Evolutionary conservation across 2,329 filamentous ascomycete species (phyloP).

Genomic region (Apiospora hydei): DNA sequence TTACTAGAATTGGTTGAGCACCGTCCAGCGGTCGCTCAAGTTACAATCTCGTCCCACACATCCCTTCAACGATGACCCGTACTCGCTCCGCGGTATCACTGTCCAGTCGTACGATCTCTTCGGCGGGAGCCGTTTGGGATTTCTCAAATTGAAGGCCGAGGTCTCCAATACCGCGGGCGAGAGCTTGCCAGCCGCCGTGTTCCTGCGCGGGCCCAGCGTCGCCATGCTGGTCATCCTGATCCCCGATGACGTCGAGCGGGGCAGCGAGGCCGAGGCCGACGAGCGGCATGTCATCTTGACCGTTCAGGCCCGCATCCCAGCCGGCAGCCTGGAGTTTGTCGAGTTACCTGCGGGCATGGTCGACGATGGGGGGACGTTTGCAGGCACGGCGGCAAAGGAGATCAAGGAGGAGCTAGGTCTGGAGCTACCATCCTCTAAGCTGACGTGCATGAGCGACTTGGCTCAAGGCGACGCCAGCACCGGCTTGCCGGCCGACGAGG

Average conservation of each 20-base stretch:
- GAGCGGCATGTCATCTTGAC: constrained; percentile 66
- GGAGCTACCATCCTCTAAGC: constrained; percentile 54
- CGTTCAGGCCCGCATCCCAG: constrained; percentile 64
- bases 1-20: constrained; percentile 56
- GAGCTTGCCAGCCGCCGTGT: constrained; percentile 59
- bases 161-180: constrained; percentile 58
- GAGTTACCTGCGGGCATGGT: constrained; percentile 68
- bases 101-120: constrained; percentile 64
- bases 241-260: constrained; percentile 54
- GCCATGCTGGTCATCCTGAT: constrained; percentile 65
- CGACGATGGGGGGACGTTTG: constrained; percentile 57
- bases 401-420: constrained; percentile 67
- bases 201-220: constrained; percentile 67
- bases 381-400: constrained; percentile 65
- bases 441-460: constrained; percentile 61
- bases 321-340: constrained; percentile 60
- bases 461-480: constrained; percentile 36
- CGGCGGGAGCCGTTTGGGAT: constrained; percentile 56
- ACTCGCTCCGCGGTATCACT: constrained; percentile 56
- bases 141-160: constrained; percentile 61
- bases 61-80: constrained; percentile 62
- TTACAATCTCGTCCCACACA: constrained; percentile 53
- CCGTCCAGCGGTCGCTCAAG: constrained; percentile 53
- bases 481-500: constrained; percentile 37
- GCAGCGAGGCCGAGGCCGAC: constrained; percentile 38